phyloP scores from a whole-genome alignment of 1,139 yeast genomes.

The Geotrichum citri-aurantii region DNA sequence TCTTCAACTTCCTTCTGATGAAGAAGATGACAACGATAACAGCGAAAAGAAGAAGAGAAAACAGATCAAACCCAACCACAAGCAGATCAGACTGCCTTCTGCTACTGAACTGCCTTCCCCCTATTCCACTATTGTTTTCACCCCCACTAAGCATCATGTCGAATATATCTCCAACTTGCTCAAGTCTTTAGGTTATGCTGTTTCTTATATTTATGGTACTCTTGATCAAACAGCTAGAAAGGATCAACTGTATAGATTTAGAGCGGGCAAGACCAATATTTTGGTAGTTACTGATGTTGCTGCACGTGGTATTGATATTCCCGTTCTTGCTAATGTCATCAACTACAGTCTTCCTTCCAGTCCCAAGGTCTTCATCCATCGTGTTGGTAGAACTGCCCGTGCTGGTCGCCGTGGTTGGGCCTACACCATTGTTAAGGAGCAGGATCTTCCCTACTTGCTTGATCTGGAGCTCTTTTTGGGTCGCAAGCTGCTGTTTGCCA shows the following conservation, averaged over 20 bases:
- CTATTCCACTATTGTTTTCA: constrained; percentile 84
- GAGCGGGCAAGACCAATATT: constrained; percentile 74
- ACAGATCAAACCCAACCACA: constrained; percentile 43
- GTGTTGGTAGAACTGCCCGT: constrained; percentile 99
- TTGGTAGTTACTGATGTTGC: constrained; percentile 98
- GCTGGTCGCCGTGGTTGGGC: constrained; percentile 99
- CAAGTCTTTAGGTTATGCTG: constrained; percentile 74
- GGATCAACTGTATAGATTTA: constrained; percentile 77
- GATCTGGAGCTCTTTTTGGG: constrained; percentile 91
- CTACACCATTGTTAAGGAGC: constrained; percentile 77
- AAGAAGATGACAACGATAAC: constrained; percentile 48
- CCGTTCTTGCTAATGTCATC: constrained; percentile 87
- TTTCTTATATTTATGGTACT: constrained; percentile 87
- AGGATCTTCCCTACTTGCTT: constrained; percentile 81
- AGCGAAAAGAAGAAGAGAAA: constrained; percentile 36
- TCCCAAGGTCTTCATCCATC: constrained; percentile 87
- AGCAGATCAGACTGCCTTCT: constrained; percentile 50
- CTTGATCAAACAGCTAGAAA: constrained; percentile 93
- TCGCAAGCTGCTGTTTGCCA: constrained; percentile 57
- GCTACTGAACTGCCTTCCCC: constrained; percentile 82
- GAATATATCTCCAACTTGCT: constrained; percentile 74
- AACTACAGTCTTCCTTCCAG: constrained; percentile 88
- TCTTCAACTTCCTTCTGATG: constrained; percentile 17
- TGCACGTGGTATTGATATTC: constrained; percentile 99
- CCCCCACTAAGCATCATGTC: constrained; percentile 96